A percentile compares a stretch with the other conserved stretches of the same genome.
Conservation (phyloP, 805 yeast genomes). For the Candida sonorensis region DNA sequence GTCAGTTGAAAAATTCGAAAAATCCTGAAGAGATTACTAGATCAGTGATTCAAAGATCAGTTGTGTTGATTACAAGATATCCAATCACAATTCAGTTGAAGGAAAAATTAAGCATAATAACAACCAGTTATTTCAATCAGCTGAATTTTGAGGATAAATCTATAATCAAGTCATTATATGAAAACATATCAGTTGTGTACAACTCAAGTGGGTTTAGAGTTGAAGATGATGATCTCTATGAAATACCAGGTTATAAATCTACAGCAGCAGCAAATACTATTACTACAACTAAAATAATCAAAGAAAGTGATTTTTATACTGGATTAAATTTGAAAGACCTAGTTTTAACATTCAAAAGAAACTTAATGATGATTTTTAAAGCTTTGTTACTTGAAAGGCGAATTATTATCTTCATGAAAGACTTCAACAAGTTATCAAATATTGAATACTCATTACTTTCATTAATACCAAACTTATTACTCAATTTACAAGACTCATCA, state of each 20-base stretch:
- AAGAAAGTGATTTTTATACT: slow-evolving; percentile 57
- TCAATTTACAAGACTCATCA: slow-evolving; percentile 69
- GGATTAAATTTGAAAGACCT: slow-evolving; percentile 69
- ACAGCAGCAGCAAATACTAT: slow-evolving; percentile 2
- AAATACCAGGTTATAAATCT: slow-evolving; percentile 7
- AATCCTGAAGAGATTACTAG: slow-evolving; percentile 31
- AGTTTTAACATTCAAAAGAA: slow-evolving; percentile 49
- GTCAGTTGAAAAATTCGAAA: slow-evolving; percentile 40
- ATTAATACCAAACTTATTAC: slow-evolving; percentile 72
- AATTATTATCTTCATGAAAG: slow-evolving; percentile 69
- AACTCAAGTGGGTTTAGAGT: slow-evolving; percentile 21
- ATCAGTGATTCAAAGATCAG: slow-evolving; percentile 84
- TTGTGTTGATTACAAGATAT: slow-evolving; percentile 72
- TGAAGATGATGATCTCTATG: slow-evolving; percentile 27
- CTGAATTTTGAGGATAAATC: slow-evolving; percentile 64
- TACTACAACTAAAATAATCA: slow-evolving; percentile 24
- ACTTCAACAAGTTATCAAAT: slow-evolving; percentile 74
- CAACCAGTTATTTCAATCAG: slow-evolving; percentile 80
- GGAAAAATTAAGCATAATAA: slow-evolving; percentile 85
- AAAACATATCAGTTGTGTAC: slow-evolving; percentile 48
- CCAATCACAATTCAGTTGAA: slow-evolving; percentile 86
- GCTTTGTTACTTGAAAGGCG: slow-evolving; percentile 69
- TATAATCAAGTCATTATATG: slow-evolving; percentile 63
- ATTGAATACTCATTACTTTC: slow-evolving; percentile 80
- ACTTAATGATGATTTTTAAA: slow-evolving; percentile 64